These are phyloP conservation scores for Sphaerostilbella broomeana DNA, from an alignment of 2,329 filamentous ascomycete species.

Conservation along the genomic window DNA sequence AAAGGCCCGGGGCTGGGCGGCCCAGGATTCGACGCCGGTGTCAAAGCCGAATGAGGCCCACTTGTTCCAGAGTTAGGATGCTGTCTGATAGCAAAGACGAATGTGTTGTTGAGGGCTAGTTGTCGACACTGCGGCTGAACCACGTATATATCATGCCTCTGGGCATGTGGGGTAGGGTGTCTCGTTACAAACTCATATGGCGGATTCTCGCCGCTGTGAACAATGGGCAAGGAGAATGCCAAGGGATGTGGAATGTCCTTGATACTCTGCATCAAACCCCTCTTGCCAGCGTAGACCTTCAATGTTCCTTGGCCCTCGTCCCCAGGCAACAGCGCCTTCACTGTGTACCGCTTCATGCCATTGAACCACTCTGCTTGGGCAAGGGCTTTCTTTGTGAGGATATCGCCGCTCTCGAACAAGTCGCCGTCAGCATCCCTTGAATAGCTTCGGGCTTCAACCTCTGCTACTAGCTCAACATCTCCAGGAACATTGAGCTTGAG, in stretches of 20 bases:
- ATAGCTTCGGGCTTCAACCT: constrained; percentile 80
- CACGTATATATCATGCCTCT: constrained; percentile 93
- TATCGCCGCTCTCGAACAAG: constrained; percentile 84
- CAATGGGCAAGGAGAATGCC: constrained; percentile 81
- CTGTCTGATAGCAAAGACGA: constrained; percentile 92
- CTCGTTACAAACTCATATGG: constrained; percentile 87
- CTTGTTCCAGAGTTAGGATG: constrained; percentile 59
- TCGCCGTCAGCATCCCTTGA: constrained; percentile 83
- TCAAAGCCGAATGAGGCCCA: constrained; percentile 31
- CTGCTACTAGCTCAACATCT: constrained; percentile 86
- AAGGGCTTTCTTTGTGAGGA: constrained; percentile 76
- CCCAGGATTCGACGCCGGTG: constrained; percentile 42
- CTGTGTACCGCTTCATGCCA: constrained; percentile 81
- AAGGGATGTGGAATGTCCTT: constrained; percentile 92
- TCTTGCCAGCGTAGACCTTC: constrained; percentile 89
- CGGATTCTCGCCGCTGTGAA: constrained; percentile 87
- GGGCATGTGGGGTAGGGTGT: constrained; percentile 95
- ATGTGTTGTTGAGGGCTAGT: constrained; percentile 91
- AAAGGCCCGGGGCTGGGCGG: constrained; percentile 55
- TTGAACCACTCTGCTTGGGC: constrained; percentile 88
- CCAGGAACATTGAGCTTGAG: constrained; percentile 79
- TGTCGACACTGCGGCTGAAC: constrained; percentile 89
- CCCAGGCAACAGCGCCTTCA: constrained; percentile 86
- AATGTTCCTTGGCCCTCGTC: constrained; percentile 84
- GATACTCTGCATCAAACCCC: constrained; percentile 94